Conservation (phyloP, 495 filamentous ascomycete species). For the Sordaria brevicollis region DNA sequence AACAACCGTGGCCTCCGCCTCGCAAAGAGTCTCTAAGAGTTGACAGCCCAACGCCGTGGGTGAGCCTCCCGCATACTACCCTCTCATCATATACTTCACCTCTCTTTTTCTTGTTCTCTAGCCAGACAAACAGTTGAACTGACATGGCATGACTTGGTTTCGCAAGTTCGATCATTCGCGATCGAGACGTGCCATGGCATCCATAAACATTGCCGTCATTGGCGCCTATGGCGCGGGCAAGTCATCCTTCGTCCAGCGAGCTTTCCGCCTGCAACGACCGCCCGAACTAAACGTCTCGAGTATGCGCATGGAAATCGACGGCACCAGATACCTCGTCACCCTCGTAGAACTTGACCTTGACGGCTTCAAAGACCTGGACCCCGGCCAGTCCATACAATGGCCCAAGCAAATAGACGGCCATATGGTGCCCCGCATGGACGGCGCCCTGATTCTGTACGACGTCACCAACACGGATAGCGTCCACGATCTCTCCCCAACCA, state of each 20-base stretch:
- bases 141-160: not conserved
- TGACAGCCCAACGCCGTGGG: constrained; percentile 24
- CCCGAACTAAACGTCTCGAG: constrained; percentile 45
- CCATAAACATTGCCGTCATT: constrained; percentile 79
- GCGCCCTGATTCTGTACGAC: constrained; percentile 77
- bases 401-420: constrained; percentile 59
- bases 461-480: constrained; percentile 65
- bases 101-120: not conserved
- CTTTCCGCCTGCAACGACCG: constrained; percentile 55
- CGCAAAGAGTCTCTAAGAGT: constrained; percentile 30
- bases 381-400: constrained; percentile 63
- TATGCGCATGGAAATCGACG: constrained; percentile 68
- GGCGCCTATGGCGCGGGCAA: constrained; percentile 77
- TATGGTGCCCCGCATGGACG: constrained; percentile 64
- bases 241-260: constrained; percentile 76
- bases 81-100: not conserved
- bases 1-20: constrained; percentile 27
- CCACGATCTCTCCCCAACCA: constrained; percentile 51
- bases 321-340: constrained; percentile 64
- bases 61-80: constrained; percentile 11
- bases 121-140: not conserved
- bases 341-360: constrained; percentile 67
- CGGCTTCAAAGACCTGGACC: constrained; percentile 51
- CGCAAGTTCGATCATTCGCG: constrained; percentile 13
- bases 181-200: constrained; percentile 34